Evolutionary conservation across 73 alveolate genomes (phyloP), one percentile per base, ranked within the genome.

Genomic region (Symbiodinium pilosum): DNA sequence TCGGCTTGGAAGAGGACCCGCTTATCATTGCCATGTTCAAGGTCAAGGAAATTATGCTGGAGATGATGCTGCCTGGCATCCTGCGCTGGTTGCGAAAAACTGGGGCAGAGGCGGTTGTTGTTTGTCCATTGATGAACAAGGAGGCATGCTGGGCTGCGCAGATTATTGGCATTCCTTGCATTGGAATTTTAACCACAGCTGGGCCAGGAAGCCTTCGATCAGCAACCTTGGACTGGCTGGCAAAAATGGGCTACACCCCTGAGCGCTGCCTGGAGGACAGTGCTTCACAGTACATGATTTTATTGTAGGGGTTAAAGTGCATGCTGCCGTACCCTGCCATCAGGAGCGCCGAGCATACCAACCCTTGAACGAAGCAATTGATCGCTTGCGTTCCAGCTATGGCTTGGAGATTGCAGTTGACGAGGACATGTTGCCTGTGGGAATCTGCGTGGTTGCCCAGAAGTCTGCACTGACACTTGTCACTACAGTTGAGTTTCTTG

Each of bases 51-150:
- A 1, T 87, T 41, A 86, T 86, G 18, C 86, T 87, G 12, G 95
- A 87, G 71, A 56, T 87, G 86, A 87, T 87, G 95, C 68, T 87
- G 2, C 95, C 95, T 36, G 95, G 95, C 42, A 87, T 86, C 26
- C 68, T 87, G 14, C 85, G 95, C 54, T 87, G 95, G 95, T 86
- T 87, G 34, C 64, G 28, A 21, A 87, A 54, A 43, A 59, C 59
- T 43, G 12, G 40, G 71, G 95, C 95, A 11, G 86, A 39, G 64
- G 95, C 95, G 30, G 95, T 87, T 56, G 38, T 87, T 21, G 36
- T 12, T 36, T 34, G 59, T 59, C 95, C 95, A 26, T 8, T 87
- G 43, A 56, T 87, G 68, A 87, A 40, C 68, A 39, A 56, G 86
- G 95, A 87, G 28, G 95, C 71, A 14, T 40, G 86, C 3, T 36